Base-by-base conservation (phyloP, 345 rosid genomes). In the Rhizophora mangle region DNA sequence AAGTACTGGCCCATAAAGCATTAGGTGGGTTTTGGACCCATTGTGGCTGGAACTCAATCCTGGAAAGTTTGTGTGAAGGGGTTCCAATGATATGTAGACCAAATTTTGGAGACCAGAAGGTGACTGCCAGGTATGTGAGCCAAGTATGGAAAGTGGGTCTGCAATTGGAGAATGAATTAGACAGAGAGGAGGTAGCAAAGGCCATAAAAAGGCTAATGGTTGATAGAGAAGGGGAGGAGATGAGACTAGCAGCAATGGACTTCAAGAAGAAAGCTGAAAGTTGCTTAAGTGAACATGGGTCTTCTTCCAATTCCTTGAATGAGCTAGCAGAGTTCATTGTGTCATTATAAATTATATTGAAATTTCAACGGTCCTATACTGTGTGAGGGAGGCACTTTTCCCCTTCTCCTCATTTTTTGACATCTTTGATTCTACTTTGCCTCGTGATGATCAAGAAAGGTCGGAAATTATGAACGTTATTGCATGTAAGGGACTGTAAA, bases 391-490 rank as follows among this genome's bases (percentile, higher is more conserved):
- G 37, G 1, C 37, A 34, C 9, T 34, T 54, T 95, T 95, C 82
- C 92, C 88, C 77, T 95, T 87, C 88, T 95, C 98, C 22, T 84
- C 96, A 62, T 72, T 88, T 76, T 95, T 90, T 68, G 96, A 95
- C 81, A 88, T 95, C 87, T 86, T 87, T 29, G 97, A 92, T 74
- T 82, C 88, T 6, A 79, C 85, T 32, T 85, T 92, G 29, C 88
- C 96, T 6, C 85, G 91, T 10, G 97, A 95, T 67, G 84, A 92
- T 69, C 76, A 46, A 57, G 93, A 79, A 80, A 85, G 99, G 82
- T 66, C 86, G 76, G 98, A 92, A 74, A 96, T 89, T 8, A 70
- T 95, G 80, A 95, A 92, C 76, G 89, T 83, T 22, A 76, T 92
- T 49, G 97, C 99, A 0, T 95, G 96, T 8, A 98, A 95, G 82